These are phyloP conservation scores for Kwoniella shivajii DNA, from an alignment of 1,284 basidiomycete species.

Conservation along the genomic window DNA sequence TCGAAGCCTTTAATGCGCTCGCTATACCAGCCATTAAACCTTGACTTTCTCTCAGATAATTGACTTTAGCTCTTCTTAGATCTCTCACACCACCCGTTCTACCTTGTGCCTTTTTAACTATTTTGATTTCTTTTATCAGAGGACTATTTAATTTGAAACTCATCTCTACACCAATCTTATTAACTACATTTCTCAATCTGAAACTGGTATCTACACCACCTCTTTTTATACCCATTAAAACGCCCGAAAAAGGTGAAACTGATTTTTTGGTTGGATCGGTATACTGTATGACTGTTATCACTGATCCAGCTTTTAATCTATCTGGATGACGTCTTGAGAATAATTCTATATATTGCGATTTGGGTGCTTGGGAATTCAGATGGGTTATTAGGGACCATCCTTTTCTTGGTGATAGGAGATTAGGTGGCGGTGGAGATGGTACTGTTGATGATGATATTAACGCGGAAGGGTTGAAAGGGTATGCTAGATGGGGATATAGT, in stretches of 20 bases:
- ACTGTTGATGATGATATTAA: constrained; percentile 59
- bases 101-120: constrained; percentile 55
- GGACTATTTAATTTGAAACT: constrained; percentile 82
- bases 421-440: constrained; percentile 50
- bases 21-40: constrained; percentile 50
- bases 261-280: constrained; percentile 60
- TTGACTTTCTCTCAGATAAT: constrained; percentile 51
- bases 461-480: constrained; percentile 74
- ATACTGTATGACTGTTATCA: constrained; percentile 67
- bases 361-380: constrained; percentile 69
- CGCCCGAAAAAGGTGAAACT: constrained; percentile 77
- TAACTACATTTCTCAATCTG: constrained; percentile 80
- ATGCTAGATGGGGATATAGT: constrained; percentile 46
- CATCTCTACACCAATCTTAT: constrained; percentile 86
- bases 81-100: constrained; percentile 41
- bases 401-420: constrained; percentile 57
- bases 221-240: constrained; percentile 73
- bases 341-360: constrained; percentile 64
- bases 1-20: constrained; percentile 42
- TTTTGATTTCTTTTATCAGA: constrained; percentile 78
- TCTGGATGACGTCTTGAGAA: constrained; percentile 71
- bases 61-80: constrained; percentile 47
- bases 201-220: constrained; percentile 82
- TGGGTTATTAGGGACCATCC: constrained; percentile 80
- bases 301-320: constrained; percentile 74